These are phyloP conservation scores for Candida sanyiensis DNA, from an alignment of 805 yeast genomes.

Conservation along the genomic window DNA sequence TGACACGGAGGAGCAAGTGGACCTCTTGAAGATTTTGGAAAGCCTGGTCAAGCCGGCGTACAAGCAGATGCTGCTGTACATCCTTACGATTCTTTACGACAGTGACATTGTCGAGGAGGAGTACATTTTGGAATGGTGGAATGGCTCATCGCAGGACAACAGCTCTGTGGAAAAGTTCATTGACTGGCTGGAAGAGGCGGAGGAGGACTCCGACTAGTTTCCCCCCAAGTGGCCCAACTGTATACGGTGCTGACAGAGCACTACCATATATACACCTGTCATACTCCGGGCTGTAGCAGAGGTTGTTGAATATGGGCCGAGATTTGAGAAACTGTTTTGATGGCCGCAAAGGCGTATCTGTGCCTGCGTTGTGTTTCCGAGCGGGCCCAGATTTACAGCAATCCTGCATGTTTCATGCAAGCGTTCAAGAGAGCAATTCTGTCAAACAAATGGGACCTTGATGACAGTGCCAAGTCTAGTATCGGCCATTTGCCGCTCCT, in stretches of 20 bases:
- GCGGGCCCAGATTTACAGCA: too few species aligned
- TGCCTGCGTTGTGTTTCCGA: too few species aligned
- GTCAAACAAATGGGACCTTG: too few species aligned
- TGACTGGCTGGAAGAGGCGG: constrained; percentile 83
- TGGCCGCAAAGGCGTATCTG: too few species aligned
- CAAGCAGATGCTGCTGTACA: constrained; percentile 41
- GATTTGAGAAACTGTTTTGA: too few species aligned
- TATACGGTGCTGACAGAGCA: constrained; percentile 58
- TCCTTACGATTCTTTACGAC: constrained; percentile 66
- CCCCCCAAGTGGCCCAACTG: too few species aligned
- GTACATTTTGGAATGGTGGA: constrained; percentile 80
- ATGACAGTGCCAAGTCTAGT: too few species aligned
- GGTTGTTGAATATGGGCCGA: too few species aligned
- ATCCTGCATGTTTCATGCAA: too few species aligned
- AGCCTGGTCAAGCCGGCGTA: constrained; percentile 31
- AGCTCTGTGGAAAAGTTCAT: constrained; percentile 66
- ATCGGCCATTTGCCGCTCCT: too few species aligned
- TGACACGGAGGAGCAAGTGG: constrained; percentile 70
- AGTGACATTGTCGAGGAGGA: constrained; percentile 81
- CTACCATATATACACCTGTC: constrained; percentile 75
- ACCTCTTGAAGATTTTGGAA: constrained; percentile 49
- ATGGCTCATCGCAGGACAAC: constrained; percentile 32
- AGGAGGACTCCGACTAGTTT: constrained; percentile 52
- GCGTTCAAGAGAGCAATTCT: too few species aligned
- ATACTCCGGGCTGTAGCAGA: too few species aligned